Conservation (phyloP, 208 protist genomes). For the Leishmania amazonensis region DNA sequence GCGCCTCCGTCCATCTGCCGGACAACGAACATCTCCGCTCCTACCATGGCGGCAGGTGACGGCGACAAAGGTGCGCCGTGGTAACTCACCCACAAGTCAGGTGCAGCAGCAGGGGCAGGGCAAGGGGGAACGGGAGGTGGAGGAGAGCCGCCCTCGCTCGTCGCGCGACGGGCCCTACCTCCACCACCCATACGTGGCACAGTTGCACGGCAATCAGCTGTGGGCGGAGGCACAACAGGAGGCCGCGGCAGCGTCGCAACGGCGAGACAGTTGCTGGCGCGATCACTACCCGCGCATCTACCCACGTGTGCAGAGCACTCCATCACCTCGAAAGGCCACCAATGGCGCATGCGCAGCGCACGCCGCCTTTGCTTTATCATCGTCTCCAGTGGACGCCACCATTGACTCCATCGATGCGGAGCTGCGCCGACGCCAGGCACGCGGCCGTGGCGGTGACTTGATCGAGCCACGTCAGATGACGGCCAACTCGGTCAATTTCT, state of each 20-base stretch:
- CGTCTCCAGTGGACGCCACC: conserved; percentile 17
- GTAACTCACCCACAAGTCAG: neutral
- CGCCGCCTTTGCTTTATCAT: neutral
- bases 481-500: neutral
- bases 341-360: neutral
- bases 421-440: conserved; percentile 9
- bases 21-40: neutral
- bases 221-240: conserved; percentile 9
- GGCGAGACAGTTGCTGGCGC: conserved; percentile 12
- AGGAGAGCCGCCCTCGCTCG: neutral
- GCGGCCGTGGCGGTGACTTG: neutral
- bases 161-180: neutral
- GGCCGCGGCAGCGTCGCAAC: conserved; percentile 15
- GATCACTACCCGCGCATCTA: conserved; percentile 5
- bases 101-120: neutral
- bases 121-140: neutral
- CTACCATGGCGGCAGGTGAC: neutral
- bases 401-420: conserved; percentile 15
- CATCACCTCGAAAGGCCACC: neutral
- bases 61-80: neutral
- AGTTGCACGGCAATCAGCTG: conserved; percentile 19
- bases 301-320: neutral
- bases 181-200: conserved; percentile 6
- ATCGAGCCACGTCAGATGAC: neutral
- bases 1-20: neutral